Percentiles rank a stretch among this genome's conserved stretches.
These are phyloP conservation scores for Ophiocordyceps unilateralis DNA, from an alignment of 2,329 filamentous ascomycete genomes.

Conservation along the genomic window DNA sequence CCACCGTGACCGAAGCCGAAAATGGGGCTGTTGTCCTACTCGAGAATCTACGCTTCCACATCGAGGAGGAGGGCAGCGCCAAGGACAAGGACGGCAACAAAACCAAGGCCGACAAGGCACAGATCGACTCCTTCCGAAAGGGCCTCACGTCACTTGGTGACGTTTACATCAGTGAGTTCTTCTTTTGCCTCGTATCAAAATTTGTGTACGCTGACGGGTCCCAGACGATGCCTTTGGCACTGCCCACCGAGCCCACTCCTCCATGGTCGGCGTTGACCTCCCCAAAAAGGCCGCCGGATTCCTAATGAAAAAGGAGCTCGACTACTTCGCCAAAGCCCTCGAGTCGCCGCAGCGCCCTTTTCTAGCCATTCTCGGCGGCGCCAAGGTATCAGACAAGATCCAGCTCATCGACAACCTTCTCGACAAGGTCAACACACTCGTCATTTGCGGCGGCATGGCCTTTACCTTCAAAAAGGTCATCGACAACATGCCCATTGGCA, in stretches of 20 bases:
- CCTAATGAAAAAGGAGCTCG: slow-evolving; percentile 99
- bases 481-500: slow-evolving; percentile 74
- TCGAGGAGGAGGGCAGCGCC: slow-evolving; percentile 91
- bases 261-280: slow-evolving; percentile 93
- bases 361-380: slow-evolving; percentile 93
- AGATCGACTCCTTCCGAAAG: slow-evolving; percentile 88
- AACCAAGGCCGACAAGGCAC: slow-evolving; percentile 87
- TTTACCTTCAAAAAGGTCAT: slow-evolving; percentile 99
- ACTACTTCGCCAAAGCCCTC: slow-evolving; percentile 96
- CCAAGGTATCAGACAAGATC: slow-evolving; percentile 99
- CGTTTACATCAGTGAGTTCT: slow-evolving; percentile 74
- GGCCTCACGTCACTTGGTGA: slow-evolving; percentile 87
- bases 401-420: slow-evolving; percentile 98
- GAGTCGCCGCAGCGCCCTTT: slow-evolving; percentile 89
- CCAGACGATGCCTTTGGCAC: slow-evolving; percentile 95
- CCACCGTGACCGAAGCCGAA: slow-evolving; percentile 66
- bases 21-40: slow-evolving; percentile 75
- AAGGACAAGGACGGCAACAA: slow-evolving; percentile 95
- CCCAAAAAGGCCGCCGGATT: slow-evolving; percentile 95
- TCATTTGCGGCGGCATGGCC: slow-evolving; percentile 95
- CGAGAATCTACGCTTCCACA: slow-evolving; percentile 96
- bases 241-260: slow-evolving; percentile 94
- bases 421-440: slow-evolving; percentile 90
- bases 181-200: neutral
- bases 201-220: slow-evolving; percentile 6